Conservation (phyloP, 2,329 filamentous ascomycete genomes). For the Colletotrichum costaricense region DNA sequence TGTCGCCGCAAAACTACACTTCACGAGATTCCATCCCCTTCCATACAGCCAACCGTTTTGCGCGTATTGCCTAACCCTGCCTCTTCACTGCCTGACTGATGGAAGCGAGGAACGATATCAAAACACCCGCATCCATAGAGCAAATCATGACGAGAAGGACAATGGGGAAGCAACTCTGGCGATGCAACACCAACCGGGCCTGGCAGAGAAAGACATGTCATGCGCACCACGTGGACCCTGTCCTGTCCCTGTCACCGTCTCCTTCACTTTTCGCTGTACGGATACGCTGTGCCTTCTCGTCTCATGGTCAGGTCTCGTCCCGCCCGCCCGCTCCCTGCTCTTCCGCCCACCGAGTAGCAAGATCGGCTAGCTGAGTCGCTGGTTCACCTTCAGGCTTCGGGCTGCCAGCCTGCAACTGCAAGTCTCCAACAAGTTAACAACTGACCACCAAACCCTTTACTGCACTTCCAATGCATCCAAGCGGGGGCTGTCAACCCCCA, state of each 20-base stretch:
- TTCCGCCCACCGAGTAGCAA: constrained; percentile 30
- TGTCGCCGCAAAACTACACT: not conserved
- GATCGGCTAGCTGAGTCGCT: constrained; percentile 27
- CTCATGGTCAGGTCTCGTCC: constrained; percentile 14
- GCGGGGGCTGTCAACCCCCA: not conserved
- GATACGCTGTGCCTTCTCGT: constrained; percentile 12
- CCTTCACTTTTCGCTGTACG: constrained; percentile 11
- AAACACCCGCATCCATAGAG: not conserved
- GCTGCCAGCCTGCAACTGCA: not conserved
- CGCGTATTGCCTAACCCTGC: not conserved
- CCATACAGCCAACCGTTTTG: not conserved
- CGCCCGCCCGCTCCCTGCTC: constrained; percentile 26
- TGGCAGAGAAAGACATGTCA: constrained; percentile 25
- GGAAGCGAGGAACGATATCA: not conserved
- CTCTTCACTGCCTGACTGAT: constrained; percentile 1
- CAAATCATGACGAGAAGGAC: not conserved
- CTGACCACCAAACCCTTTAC: not conserved
- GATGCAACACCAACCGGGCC: constrained; percentile 21
- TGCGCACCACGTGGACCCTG: constrained; percentile 37
- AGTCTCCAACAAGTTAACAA: constrained; percentile 1
- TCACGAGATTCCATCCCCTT: not conserved
- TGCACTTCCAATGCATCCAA: not conserved
- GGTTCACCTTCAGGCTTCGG: constrained; percentile 13
- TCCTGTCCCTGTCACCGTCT: constrained; percentile 23
- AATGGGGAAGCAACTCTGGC: not conserved